Conservation (phyloP, 2,329 filamentous ascomycete genomes). For the Aspergillus sp. region DNA sequence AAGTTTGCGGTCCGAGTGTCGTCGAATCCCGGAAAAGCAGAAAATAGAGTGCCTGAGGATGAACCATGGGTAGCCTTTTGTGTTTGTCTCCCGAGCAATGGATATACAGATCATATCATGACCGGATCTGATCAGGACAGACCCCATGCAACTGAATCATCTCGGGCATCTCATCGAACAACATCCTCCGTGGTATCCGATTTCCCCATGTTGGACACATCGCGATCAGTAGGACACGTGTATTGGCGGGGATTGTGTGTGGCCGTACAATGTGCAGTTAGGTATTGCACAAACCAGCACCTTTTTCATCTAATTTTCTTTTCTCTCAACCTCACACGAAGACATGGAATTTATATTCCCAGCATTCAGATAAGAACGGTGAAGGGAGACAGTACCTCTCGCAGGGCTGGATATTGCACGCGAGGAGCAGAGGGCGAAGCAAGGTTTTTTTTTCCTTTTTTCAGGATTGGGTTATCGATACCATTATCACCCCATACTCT, state of each 20-base stretch:
- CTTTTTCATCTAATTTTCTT: neutral
- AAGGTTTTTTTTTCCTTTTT: neutral
- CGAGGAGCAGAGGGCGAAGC: neutral
- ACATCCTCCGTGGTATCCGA: too few relatives aligned
- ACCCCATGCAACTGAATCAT: neutral
- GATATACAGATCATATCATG: neutral
- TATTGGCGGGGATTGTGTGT: neutral
- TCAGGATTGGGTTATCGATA: neutral
- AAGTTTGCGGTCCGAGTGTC: neutral
- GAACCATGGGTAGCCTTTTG: neutral
- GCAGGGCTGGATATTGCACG: neutral
- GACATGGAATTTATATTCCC: neutral
- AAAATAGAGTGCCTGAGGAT: neutral
- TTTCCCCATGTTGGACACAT: neutral
- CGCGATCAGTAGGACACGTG: conserved; percentile 1
- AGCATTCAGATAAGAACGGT: neutral
- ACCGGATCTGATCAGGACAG: neutral
- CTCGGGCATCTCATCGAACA: neutral
- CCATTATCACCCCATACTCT: neutral
- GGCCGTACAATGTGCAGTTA: neutral
- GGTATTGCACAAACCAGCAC: too few relatives aligned
- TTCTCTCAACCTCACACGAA: neutral
- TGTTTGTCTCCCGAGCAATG: neutral
- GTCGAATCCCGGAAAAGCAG: neutral
- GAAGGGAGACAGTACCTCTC: neutral